A percentile compares a stretch with the other conserved stretches of the same genome.
Evolutionary conservation across 106 monocot genomes (phyloP).

Genomic region (Dactylorhiza incarnata): DNA sequence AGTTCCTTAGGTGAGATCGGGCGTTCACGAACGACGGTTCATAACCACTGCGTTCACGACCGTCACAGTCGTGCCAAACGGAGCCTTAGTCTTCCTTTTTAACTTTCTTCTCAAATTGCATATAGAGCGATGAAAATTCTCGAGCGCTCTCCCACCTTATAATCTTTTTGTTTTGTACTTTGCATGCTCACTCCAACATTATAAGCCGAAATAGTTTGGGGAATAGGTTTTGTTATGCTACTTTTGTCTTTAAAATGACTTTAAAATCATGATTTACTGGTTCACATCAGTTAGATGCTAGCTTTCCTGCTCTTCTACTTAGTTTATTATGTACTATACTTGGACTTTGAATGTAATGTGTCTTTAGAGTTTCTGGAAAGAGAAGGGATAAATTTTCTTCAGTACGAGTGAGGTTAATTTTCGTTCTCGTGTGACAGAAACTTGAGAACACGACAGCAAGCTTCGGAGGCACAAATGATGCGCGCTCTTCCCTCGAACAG

Average conservation of each 20-base stretch:
- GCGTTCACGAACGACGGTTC: no score
- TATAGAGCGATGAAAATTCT: no score
- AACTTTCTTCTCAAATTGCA: no score
- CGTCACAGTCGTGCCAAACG: no score
- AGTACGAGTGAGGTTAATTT: conserved; percentile 1
- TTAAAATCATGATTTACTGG: not conserved
- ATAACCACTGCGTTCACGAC: no score
- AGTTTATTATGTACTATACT: not conserved
- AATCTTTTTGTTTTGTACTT: no score
- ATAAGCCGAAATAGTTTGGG: not conserved
- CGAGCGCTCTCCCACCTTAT: no score
- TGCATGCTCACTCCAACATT: not conserved
- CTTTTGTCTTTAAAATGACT: not conserved
- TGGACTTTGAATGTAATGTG: not conserved
- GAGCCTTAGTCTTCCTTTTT: no score
- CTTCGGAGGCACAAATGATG: conserved; percentile 1
- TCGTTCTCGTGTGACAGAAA: conserved; percentile 17
- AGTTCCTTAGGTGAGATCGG: no score
- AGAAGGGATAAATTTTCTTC: not conserved
- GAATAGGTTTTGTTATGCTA: not conserved
- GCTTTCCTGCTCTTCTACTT: not conserved
- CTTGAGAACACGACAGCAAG: conserved; percentile 14
- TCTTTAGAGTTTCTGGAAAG: not conserved
- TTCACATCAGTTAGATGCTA: not conserved
- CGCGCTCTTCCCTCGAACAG: conserved; percentile 11